Percentiles rank a stretch among this genome's conserved stretches.
phyloP scores from a whole-genome alignment of 331 rosid genomes.

The Saraca asoca region DNA sequence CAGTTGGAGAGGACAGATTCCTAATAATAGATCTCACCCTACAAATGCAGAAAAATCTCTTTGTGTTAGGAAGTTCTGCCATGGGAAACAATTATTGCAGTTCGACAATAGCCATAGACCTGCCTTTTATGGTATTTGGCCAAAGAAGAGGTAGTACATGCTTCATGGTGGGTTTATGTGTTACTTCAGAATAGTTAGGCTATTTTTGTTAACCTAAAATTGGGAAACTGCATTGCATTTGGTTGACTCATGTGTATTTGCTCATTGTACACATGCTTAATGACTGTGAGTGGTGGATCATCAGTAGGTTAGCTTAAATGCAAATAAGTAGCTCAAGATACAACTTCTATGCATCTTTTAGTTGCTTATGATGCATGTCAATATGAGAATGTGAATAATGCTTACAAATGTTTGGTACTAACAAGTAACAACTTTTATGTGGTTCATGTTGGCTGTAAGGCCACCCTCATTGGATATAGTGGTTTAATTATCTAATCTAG shows the following conservation, averaged over 20 bases:
- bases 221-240: slow-evolving; percentile 7
- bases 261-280: slow-evolving; percentile 6
- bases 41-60: slow-evolving; percentile 43
- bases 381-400: background rate
- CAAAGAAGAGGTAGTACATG: slow-evolving; percentile 61
- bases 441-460: background rate
- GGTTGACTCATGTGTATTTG: slow-evolving; percentile 1
- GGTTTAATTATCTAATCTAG: too few relatives aligned
- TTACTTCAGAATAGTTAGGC: background rate
- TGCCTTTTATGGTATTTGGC: slow-evolving; percentile 90
- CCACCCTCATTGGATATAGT: too few relatives aligned
- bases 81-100: slow-evolving; percentile 72
- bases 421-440: background rate
- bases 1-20: slow-evolving; percentile 50
- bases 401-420: background rate
- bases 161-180: slow-evolving; percentile 2
- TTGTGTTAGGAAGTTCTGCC: slow-evolving; percentile 45
- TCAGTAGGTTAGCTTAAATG: slow-evolving; percentile 24
- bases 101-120: slow-evolving; percentile 88
- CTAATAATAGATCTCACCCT: slow-evolving; percentile 46
- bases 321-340: background rate
- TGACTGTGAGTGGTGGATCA: background rate
- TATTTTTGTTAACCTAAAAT: slow-evolving; percentile 4
- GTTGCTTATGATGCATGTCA: background rate
- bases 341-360: slow-evolving; percentile 1